Evolutionary conservation across 2,329 filamentous ascomycete species (phyloP), one percentile per base, ranked within the genome.

Genomic region (Triangularia verruculosa): DNA sequence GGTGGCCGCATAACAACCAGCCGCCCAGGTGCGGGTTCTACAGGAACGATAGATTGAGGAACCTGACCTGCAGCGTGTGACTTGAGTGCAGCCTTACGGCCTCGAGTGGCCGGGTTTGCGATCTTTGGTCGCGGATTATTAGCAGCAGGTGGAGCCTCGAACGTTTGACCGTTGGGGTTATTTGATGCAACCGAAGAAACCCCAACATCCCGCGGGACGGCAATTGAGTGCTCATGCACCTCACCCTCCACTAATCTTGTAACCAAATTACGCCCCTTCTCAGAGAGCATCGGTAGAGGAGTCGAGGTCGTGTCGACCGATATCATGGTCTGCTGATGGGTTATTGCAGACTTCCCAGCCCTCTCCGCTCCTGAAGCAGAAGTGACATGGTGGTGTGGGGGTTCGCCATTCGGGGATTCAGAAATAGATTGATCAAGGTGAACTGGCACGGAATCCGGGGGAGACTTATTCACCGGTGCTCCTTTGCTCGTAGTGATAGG

Each of bases 41-140:
- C 69, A 2, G 77, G 76, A 6, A 81, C 67, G n/a, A 82, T 67
- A 4, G 70, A 74, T 65, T 79, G 76, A 9, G 82, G 82, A 24
- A 76, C 74, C 62, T 78, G 76, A 15, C 83, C 83, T 28, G 79
- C 80, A 7, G 82, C 82, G 68, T 85, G 78, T 59, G 82, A 79
- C 64, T 78, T 80, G 59, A 78, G 76, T 9, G 82, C 82, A 47
- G 83, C 82, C 70, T 85, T 85, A 63, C 75, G 81, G 30, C 83
- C 83, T 68, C 82, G 75, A 11, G 80, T 83, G 3, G 83, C 83
- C 17, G 82, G 82, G 63, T 84, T 84, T 7, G 64, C 67, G 47
- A 82, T 73, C 52, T 65, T 67, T 11, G 64, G 66, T 30, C 67
- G n/a, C n/a, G n/a, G 60, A 43, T 15, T 5, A 27, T 27, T 20